Evolutionary conservation across 495 filamentous ascomycete genomes (phyloP).

Genomic region (Glutinoglossum americanum): DNA sequence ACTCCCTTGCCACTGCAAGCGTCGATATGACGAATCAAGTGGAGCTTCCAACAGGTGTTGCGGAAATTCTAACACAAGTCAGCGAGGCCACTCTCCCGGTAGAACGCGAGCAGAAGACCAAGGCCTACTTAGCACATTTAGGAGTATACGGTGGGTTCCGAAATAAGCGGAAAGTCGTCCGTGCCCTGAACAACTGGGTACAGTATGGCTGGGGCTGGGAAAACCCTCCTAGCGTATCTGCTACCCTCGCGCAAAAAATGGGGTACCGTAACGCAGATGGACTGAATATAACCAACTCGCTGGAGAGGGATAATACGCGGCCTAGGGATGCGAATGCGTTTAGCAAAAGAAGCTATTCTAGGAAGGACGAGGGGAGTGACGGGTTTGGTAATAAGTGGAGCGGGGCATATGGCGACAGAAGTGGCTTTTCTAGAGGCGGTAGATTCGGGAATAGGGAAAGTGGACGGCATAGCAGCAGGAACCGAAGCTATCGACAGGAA

Average conservation of each 20-base stretch:
- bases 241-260: slow-evolving; percentile 23
- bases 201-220: slow-evolving; percentile 32
- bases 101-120: slow-evolving; percentile 20
- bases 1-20: slow-evolving; percentile 26
- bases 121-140: slow-evolving; percentile 31
- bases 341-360: background rate
- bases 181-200: slow-evolving; percentile 39
- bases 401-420: background rate
- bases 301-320: background rate
- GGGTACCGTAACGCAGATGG: slow-evolving; percentile 23
- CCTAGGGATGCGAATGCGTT: background rate
- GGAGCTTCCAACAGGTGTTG: slow-evolving; percentile 11
- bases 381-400: background rate
- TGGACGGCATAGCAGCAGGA: background rate
- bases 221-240: slow-evolving; percentile 30
- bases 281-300: slow-evolving; percentile 13
- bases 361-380: background rate
- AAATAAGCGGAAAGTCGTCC: slow-evolving; percentile 21
- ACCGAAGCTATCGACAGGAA: background rate
- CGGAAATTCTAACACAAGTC: slow-evolving; percentile 19
- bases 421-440: background rate
- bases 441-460: background rate
- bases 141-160: slow-evolving; percentile 16
- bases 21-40: slow-evolving; percentile 28
- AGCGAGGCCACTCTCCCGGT: slow-evolving; percentile 17